Conservation (phyloP, 2,329 filamentous ascomycete species). For the Geosmithia flava region DNA sequence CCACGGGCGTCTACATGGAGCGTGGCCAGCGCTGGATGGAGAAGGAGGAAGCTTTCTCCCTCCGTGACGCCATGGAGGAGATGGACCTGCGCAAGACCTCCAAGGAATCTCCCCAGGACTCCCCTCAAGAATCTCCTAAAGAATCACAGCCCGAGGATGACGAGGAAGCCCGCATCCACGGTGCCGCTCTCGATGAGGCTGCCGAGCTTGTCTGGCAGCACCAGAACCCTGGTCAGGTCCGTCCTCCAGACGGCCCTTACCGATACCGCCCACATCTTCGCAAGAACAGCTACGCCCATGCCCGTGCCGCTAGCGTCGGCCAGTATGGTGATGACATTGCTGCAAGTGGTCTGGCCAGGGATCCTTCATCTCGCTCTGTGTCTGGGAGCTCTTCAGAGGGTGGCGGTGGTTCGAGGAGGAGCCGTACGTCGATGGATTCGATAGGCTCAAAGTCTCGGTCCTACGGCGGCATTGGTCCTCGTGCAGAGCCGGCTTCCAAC, state of each 20-base stretch:
- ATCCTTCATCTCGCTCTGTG: constrained; percentile 28
- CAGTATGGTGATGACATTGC: constrained; percentile 32
- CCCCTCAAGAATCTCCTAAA: background rate
- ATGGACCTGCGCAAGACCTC: constrained; percentile 43
- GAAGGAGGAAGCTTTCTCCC: constrained; percentile 60
- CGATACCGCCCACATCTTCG: constrained; percentile 57
- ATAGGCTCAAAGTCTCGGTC: constrained; percentile 16
- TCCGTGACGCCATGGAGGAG: constrained; percentile 62
- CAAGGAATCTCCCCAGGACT: constrained; percentile 7
- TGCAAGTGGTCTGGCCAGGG: constrained; percentile 31
- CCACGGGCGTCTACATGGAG: constrained; percentile 60
- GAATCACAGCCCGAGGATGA: constrained; percentile 9
- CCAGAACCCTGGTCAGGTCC: constrained; percentile 40
- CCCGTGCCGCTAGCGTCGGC: constrained; percentile 47
- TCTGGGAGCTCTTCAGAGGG: constrained; percentile 41
- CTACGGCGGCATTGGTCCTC: constrained; percentile 25
- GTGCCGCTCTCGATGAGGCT: constrained; percentile 63
- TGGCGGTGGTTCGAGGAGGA: constrained; percentile 22
- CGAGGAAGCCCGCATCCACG: constrained; percentile 53
- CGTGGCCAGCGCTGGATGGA: constrained; percentile 68
- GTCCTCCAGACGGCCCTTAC: constrained; percentile 51
- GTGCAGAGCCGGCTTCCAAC: constrained; percentile 20
- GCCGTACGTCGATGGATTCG: constrained; percentile 13
- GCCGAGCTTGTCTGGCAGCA: constrained; percentile 71
- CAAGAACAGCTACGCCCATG: constrained; percentile 60